Conservation (phyloP, 2,329 filamentous ascomycete species). For the Bipolaris sorokiniana region DNA sequence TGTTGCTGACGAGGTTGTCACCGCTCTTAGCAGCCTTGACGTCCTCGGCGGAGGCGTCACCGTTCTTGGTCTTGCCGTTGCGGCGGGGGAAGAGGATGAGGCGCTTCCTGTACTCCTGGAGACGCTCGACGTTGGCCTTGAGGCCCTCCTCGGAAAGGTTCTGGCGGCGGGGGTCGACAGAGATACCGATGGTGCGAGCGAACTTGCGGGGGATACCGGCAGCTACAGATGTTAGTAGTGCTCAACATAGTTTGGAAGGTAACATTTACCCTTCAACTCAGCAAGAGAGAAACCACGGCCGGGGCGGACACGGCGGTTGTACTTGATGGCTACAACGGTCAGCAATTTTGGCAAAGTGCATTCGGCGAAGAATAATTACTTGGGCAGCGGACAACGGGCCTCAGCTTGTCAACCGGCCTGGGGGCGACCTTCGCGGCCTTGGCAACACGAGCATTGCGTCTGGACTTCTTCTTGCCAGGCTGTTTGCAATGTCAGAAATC, state of each 20-base stretch:
- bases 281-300: slow-evolving; percentile 97
- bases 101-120: slow-evolving; percentile 96
- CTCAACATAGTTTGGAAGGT: not conserved
- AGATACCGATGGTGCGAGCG: slow-evolving; percentile 94
- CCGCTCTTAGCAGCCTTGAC: slow-evolving; percentile 70
- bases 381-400: slow-evolving; percentile 95
- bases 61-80: slow-evolving; percentile 88
- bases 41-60: slow-evolving; percentile 83
- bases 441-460: slow-evolving; percentile 86
- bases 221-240: slow-evolving; percentile 65
- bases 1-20: slow-evolving; percentile 59
- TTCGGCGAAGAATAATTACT: not conserved
- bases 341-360: not conserved
- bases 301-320: slow-evolving; percentile 96
- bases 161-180: slow-evolving; percentile 93
- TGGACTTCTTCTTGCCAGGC: slow-evolving; percentile 95
- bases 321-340: slow-evolving; percentile 9
- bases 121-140: slow-evolving; percentile 91
- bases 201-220: slow-evolving; percentile 94
- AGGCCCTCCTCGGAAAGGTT: slow-evolving; percentile 97
- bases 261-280: slow-evolving; percentile 87
- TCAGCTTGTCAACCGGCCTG: slow-evolving; percentile 95
- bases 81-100: slow-evolving; percentile 98
- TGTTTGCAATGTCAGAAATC: slow-evolving; percentile 54
- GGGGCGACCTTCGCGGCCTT: slow-evolving; percentile 97